Evolutionary conservation across 805 yeast genomes (phyloP).

Genomic region (Yarrowia alimentaria): DNA sequence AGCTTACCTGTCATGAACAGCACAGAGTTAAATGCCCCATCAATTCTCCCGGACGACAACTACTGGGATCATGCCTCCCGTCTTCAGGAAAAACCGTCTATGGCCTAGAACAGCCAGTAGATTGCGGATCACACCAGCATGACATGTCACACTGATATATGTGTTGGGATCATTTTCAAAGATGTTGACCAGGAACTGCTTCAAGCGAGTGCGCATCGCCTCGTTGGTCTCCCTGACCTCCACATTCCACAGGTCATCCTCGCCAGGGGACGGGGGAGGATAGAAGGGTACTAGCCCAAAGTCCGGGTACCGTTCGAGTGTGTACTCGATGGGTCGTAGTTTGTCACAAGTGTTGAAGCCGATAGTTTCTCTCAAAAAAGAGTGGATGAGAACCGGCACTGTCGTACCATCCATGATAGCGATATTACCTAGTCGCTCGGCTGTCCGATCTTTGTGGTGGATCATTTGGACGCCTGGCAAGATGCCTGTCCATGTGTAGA

Average conservation of each 20-base stretch:
- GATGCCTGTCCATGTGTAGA: constrained; percentile 47
- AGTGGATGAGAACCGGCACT: neutral
- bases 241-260: constrained; percentile 46
- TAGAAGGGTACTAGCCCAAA: constrained; percentile 34
- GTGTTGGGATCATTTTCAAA: constrained; percentile 37
- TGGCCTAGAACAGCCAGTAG: constrained; percentile 50
- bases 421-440: neutral
- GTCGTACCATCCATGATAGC: constrained; percentile 44
- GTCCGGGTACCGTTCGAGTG: constrained; percentile 46
- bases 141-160: constrained; percentile 48
- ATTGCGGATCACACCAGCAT: constrained; percentile 52
- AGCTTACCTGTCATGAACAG: too few relatives aligned
- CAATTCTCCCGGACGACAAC: constrained; percentile 40
- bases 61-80: constrained; percentile 59
- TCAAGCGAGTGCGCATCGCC: constrained; percentile 46
- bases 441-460: constrained; percentile 33
- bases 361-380: constrained; percentile 46
- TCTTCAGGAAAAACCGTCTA: constrained; percentile 48
- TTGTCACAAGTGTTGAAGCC: constrained; percentile 55
- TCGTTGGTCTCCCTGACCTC: constrained; percentile 49
- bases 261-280: constrained; percentile 39
- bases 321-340: constrained; percentile 42
- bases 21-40: neutral
- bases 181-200: constrained; percentile 48
- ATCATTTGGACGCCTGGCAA: constrained; percentile 31